These are phyloP conservation scores for Eucalyptus melliodora DNA, from an alignment of 345 rosid species.

Conservation along the genomic window DNA sequence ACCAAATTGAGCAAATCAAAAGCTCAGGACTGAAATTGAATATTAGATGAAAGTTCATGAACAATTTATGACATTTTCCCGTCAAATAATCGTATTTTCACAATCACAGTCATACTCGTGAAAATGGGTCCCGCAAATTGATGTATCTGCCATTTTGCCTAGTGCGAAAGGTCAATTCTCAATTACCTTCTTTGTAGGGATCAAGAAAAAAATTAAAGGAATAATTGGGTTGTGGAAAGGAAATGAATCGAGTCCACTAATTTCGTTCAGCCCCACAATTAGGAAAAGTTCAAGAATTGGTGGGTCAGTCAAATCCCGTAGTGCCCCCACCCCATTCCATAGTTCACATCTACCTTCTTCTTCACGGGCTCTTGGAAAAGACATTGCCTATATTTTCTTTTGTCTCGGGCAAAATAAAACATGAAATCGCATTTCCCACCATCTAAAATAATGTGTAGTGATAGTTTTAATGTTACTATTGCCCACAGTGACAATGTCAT, in stretches of 20 bases:
- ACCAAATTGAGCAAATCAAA: too few relatives aligned
- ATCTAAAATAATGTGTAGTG: too few relatives aligned
- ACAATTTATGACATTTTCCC: too few relatives aligned
- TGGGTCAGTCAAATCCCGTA: neutral
- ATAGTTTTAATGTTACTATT: neutral
- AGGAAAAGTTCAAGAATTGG: neutral
- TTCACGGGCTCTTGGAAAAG: neutral
- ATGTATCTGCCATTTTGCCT: neutral
- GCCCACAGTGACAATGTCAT: neutral
- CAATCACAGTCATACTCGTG: neutral
- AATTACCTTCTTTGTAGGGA: too few relatives aligned
- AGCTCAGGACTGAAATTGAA: too few relatives aligned
- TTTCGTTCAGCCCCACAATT: neutral
- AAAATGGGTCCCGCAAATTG: neutral
- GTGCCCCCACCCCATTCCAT: neutral
- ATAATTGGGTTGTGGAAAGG: neutral
- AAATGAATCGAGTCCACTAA: neutral
- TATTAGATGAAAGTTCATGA: too few relatives aligned
- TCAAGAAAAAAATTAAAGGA: neutral
- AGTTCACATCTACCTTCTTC: neutral
- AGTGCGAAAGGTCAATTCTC: neutral
- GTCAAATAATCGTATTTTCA: too few relatives aligned
- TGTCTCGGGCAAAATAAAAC: too few relatives aligned
- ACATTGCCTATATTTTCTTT: neutral
- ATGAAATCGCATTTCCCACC: too few relatives aligned